These are phyloP conservation scores for Epichloe festucae DNA, from an alignment of 2,329 filamentous ascomycete species.

Conservation along the genomic window DNA sequence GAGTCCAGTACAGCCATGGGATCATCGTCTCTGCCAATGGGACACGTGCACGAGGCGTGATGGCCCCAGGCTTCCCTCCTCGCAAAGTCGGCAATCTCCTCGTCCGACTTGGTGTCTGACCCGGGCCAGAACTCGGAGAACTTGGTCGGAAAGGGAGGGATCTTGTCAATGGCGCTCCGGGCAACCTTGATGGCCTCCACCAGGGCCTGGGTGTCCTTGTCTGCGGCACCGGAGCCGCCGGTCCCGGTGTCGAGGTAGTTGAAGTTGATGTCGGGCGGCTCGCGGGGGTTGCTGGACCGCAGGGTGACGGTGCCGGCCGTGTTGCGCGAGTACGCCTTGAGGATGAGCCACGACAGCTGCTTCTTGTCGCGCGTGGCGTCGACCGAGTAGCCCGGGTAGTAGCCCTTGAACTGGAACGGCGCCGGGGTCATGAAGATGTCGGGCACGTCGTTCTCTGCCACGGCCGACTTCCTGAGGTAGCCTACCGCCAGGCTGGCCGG, in stretches of 20 bases:
- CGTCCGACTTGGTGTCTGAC: conserved; percentile 5
- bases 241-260: too few relatives aligned
- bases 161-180: conserved; percentile 42
- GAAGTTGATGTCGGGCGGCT: too few relatives aligned
- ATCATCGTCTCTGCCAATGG: conserved; percentile 41
- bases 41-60: conserved; percentile 41
- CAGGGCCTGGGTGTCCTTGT: conserved; percentile 32
- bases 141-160: conserved; percentile 34
- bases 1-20: conserved; percentile 40
- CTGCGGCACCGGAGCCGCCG: conserved; percentile 1
- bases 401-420: background rate
- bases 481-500: background rate
- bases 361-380: background rate
- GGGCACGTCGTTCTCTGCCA: background rate
- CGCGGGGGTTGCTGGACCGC: conserved; percentile 27
- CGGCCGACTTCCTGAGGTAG: background rate
- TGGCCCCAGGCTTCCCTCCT: conserved; percentile 40
- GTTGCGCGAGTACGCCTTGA: background rate
- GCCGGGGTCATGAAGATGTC: background rate
- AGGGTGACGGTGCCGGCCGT: conserved; percentile 44
- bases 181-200: background rate
- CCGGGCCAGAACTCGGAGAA: conserved; percentile 15
- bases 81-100: conserved; percentile 24
- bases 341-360: background rate
- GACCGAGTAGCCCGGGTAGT: background rate